phyloP scores from a whole-genome alignment of 2,329 filamentous ascomycete genomes.

The Diaporthe sp. region DNA sequence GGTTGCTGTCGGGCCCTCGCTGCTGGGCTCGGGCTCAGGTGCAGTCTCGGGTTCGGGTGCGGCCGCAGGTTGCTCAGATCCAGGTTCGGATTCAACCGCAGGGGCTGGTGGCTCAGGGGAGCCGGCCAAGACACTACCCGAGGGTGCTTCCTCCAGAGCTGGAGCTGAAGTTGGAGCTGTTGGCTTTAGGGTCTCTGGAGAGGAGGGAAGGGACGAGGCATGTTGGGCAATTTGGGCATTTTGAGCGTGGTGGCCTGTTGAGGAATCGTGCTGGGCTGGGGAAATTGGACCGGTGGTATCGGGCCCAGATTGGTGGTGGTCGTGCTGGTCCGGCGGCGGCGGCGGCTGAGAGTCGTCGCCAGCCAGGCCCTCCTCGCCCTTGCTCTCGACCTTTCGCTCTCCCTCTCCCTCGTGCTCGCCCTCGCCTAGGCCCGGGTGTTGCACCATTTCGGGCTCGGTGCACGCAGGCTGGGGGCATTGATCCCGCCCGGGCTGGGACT shows the following conservation, averaged over 20 bases:
- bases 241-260: constrained; percentile 1
- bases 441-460: not conserved
- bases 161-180: not conserved
- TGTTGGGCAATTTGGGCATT: not conserved
- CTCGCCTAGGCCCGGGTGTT: not conserved
- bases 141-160: not conserved
- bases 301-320: constrained; percentile 17
- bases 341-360: constrained; percentile 6
- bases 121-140: constrained; percentile 8
- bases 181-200: constrained; percentile 5
- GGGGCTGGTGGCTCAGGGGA: constrained; percentile 22
- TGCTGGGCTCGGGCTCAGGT: constrained; percentile 22
- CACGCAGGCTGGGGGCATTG: not conserved
- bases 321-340: constrained; percentile 3
- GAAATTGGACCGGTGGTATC: constrained; percentile 15
- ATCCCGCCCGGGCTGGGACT: not conserved
- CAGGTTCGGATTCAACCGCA: constrained; percentile 13
- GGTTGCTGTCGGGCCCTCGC: constrained; percentile 36
- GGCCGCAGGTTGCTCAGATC: not conserved
- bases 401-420: not conserved
- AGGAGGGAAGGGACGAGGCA: not conserved
- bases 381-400: not conserved
- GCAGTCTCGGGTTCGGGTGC: constrained; percentile 8
- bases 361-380: constrained; percentile 19
- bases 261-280: constrained; percentile 5